Conservation (phyloP, 2,329 filamentous ascomycete genomes). For the Eutypa lata region DNA sequence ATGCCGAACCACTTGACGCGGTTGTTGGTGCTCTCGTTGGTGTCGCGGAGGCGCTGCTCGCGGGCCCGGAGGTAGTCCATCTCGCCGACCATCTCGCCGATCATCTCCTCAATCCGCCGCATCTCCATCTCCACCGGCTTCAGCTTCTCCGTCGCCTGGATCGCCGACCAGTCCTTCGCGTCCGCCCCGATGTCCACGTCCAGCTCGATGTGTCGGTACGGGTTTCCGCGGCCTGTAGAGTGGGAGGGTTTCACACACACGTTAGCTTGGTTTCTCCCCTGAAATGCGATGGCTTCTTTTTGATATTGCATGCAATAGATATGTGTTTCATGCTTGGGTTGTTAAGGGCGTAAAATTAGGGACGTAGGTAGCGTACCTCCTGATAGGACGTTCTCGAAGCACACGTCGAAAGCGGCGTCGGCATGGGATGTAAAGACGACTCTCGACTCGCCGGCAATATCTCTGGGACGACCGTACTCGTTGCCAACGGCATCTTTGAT, state of each 20-base stretch:
- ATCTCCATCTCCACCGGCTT: slow-evolving; percentile 96
- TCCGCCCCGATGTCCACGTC: slow-evolving; percentile 96
- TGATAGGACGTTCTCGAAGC: slow-evolving; percentile 82
- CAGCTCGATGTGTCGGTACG: slow-evolving; percentile 75
- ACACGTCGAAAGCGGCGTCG: slow-evolving; percentile 92
- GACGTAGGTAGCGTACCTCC: slow-evolving; percentile 51
- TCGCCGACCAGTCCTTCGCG: slow-evolving; percentile 96
- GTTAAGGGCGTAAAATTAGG: too few relatives aligned
- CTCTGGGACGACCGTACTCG: slow-evolving; percentile 88
- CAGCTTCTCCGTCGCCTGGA: slow-evolving; percentile 94
- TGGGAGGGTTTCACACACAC: slow-evolving; percentile 22
- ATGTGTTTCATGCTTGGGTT: too few relatives aligned
- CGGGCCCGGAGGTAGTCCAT: slow-evolving; percentile 91
- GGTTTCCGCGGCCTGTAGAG: slow-evolving; percentile 38
- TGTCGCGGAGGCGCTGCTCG: slow-evolving; percentile 95
- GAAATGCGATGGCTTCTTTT: too few relatives aligned
- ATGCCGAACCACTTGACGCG: slow-evolving; percentile 98
- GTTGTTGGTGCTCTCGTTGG: slow-evolving; percentile 99
- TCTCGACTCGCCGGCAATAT: slow-evolving; percentile 86
- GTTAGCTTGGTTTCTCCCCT: slow-evolving; percentile 10
- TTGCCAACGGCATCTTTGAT: slow-evolving; percentile 95
- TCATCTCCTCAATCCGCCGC: slow-evolving; percentile 86
- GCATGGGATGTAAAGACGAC: slow-evolving; percentile 91
- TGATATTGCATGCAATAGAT: too few relatives aligned
- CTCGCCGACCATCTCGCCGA: slow-evolving; percentile 82